Evolutionary conservation across 164 flowering plant species (phyloP).

Genomic region (Piper longum): DNA sequence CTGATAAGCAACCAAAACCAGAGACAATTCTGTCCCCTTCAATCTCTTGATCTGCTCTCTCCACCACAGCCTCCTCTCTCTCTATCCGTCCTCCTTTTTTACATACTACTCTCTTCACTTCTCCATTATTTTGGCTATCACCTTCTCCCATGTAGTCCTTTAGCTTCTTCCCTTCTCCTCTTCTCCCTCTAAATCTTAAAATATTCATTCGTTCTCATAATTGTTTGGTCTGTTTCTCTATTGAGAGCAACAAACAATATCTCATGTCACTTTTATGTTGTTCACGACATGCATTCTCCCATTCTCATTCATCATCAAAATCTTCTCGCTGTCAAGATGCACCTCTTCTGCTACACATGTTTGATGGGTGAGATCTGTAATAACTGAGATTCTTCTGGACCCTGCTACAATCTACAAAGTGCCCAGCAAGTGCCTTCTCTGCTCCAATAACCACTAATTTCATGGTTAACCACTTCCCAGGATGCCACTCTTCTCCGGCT

Average conservation of each 20-base stretch:
- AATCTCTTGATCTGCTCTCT: background rate
- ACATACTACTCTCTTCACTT: background rate
- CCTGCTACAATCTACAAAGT: too few species aligned
- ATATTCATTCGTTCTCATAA: too few species aligned
- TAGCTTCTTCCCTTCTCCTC: background rate
- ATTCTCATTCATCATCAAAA: too few species aligned
- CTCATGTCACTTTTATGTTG: too few species aligned
- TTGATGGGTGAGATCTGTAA: too few species aligned
- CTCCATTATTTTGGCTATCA: background rate
- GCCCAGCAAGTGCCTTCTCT: background rate
- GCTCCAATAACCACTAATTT: slow-evolving; percentile 1
- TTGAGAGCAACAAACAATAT: too few species aligned
- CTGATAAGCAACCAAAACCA: background rate
- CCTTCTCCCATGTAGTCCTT: background rate
- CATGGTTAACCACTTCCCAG: slow-evolving; percentile 2
- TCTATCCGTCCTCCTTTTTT: background rate
- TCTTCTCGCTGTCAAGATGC: too few species aligned
- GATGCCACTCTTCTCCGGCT: background rate
- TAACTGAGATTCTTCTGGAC: too few species aligned
- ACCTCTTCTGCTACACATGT: too few species aligned
- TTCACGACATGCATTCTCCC: too few species aligned
- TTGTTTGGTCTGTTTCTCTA: too few species aligned
- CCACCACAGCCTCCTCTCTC: background rate
- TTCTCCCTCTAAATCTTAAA: background rate
- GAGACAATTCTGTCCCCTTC: background rate